Evolutionary conservation across 1,284 basidiomycete species (phyloP).

Genomic region (Cutaneotrichosporon cyanovorans): DNA sequence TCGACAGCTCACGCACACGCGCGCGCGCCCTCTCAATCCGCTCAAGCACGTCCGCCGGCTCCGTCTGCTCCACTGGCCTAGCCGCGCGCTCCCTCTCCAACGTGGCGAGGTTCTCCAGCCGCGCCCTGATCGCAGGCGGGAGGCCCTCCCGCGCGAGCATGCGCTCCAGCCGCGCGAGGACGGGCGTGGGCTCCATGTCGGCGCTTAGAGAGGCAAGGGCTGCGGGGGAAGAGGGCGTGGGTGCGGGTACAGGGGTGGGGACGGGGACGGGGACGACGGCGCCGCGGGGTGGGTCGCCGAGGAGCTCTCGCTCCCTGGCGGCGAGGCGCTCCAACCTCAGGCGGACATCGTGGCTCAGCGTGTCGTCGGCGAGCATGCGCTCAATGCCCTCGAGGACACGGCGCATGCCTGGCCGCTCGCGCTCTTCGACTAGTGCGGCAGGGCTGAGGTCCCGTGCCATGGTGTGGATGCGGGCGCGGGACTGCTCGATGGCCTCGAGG

Average conservation of each 20-base stretch:
- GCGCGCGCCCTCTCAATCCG: constrained; percentile 8
- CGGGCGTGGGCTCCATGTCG: too few relatives aligned
- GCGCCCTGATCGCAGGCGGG: not conserved
- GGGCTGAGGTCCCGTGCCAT: constrained; percentile 1
- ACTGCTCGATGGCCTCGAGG: constrained; percentile 7
- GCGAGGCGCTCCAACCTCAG: constrained; percentile 6
- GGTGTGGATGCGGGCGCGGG: constrained; percentile 2
- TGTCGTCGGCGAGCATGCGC: constrained; percentile 4
- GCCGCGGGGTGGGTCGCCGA: not conserved
- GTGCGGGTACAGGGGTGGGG: too few relatives aligned
- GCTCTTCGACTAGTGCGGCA: not conserved
- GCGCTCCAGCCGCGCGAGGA: not conserved
- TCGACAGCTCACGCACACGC: constrained; percentile 5
- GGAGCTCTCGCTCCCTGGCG: constrained; percentile 3
- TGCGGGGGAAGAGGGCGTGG: not conserved
- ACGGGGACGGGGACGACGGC: too few relatives aligned
- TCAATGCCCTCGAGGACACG: constrained; percentile 6
- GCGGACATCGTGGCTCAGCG: constrained; percentile 4
- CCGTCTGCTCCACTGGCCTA: not conserved
- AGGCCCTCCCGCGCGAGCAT: not conserved
- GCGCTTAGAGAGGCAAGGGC: too few relatives aligned
- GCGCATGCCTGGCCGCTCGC: constrained; percentile 1
- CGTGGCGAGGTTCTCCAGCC: not conserved
- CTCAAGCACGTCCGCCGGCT: constrained; percentile 7
- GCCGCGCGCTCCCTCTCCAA: not conserved